Base-by-base conservation (phyloP, 345 rosid species). In the Pugionium dolabratum region DNA sequence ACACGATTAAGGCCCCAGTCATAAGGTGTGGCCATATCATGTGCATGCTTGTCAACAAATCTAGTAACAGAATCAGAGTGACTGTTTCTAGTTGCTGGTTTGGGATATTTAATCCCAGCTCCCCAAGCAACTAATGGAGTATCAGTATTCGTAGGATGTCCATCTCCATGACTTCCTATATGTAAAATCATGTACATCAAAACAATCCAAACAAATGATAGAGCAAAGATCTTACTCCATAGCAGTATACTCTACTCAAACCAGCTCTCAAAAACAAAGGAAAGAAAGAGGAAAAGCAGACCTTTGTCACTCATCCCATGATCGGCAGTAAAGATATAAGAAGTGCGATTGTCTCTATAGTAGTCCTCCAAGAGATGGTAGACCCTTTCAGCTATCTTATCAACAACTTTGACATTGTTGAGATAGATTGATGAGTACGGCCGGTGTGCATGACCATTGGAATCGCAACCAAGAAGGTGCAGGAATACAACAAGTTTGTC, bases 291-390 rank as follows among this genome's bases (percentile, higher is more conserved):
- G 37, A 1, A 63, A 49, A 10, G 31, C 54, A 42, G 50, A 89
- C 96, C 98, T 87, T 93, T 93, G 79, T 93, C 98, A 42, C 95
- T 87, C 98, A 93, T 89, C 76, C 97, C 97, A 69, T 93, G 98
- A 80, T 93, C 97, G 69, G 98, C 97, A 31, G 97, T 87, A 70
- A 93, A 93, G 60, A 93, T 64, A 74, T 93, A 93, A 36, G 97
- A 77, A 40, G 98, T 89, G 56, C 77, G 86, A 49, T 92, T 89
- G 82, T 93, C 98, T 80, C 83, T 80, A 76, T 81, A 93, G 82
- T 84, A 89, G 71, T 75, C 85, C 78, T 92, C 98, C 73, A 89
- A 76, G 48, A 93, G 89, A 70, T 79, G 72, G 78, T 89, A 86
- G 31, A 86, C 84, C 47, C 84, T 82, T 79, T 82, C 64, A 25